Percentiles rank a stretch among this genome's conserved stretches.
These are phyloP conservation scores for Handroanthus guayacan DNA, from an alignment of 257 asterid species.

Conservation along the genomic window DNA sequence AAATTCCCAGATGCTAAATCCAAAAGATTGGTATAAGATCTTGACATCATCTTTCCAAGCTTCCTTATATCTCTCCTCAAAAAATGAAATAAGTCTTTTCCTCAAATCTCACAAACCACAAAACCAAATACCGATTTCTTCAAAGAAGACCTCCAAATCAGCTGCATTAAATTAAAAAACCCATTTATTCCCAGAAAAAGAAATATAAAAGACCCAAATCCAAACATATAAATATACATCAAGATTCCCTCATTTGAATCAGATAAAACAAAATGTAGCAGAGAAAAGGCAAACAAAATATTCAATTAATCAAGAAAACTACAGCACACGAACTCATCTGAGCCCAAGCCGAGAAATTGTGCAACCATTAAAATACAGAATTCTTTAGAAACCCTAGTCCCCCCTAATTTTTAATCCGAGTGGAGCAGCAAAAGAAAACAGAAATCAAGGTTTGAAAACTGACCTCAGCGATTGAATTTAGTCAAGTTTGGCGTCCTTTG, in stretches of 20 bases:
- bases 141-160: conserved; percentile 33
- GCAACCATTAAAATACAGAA: background rate
- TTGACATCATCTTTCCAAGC: conserved; percentile 78
- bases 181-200: conserved; percentile 18
- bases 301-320: conserved; percentile 42
- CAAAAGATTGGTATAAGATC: conserved; percentile 87
- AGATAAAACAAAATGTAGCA: conserved; percentile 25
- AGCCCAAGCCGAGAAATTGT: conserved; percentile 21
- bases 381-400: conserved; percentile 35
- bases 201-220: conserved; percentile 8
- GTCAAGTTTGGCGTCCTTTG: conserved; percentile 42
- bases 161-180: conserved; percentile 45
- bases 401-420: conserved; percentile 6
- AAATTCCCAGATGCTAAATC: conserved; percentile 93
- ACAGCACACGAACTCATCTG: conserved; percentile 12
- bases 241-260: conserved; percentile 25
- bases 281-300: conserved; percentile 13
- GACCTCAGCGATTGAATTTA: conserved; percentile 53
- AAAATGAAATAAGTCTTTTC: conserved; percentile 16
- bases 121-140: conserved; percentile 36
- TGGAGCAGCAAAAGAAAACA: background rate
- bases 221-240: conserved; percentile 1
- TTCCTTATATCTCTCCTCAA: conserved; percentile 34
- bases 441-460: conserved; percentile 41
- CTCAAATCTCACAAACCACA: conserved; percentile 38